These are phyloP conservation scores for Penicillium nucicola DNA, from an alignment of 495 filamentous ascomycete species.

Conservation along the genomic window DNA sequence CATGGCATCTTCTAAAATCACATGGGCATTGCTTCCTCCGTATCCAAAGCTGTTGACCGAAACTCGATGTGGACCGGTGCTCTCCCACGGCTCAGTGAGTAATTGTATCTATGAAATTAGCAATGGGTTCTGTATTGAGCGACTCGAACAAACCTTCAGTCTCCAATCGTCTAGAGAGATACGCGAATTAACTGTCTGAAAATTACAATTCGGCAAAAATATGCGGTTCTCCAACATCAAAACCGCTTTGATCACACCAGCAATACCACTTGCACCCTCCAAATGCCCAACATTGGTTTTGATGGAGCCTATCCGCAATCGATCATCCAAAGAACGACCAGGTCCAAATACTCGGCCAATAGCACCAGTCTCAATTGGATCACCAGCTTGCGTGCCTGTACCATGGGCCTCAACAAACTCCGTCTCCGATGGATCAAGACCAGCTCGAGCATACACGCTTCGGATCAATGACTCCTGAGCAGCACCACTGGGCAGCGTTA, in stretches of 20 bases:
- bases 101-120: conserved; percentile 17
- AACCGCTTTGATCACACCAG: conserved; percentile 33
- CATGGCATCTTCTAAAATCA: conserved; percentile 33
- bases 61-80: conserved; percentile 21
- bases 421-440: conserved; percentile 27
- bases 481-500: conserved; percentile 45
- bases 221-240: conserved; percentile 28
- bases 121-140: background rate
- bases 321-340: conserved; percentile 1
- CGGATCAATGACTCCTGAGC: conserved; percentile 58
- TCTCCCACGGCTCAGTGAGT: conserved; percentile 16
- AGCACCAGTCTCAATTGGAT: conserved; percentile 58
- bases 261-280: conserved; percentile 31
- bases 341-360: conserved; percentile 28
- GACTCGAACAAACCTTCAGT: conserved; percentile 15
- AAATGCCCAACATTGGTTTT: conserved; percentile 42
- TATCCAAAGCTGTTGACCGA: conserved; percentile 39
- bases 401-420: conserved; percentile 34
- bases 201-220: conserved; percentile 29
- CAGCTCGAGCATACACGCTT: conserved; percentile 45
- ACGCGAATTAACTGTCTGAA: conserved; percentile 22
- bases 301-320: conserved; percentile 26
- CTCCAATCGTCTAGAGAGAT: conserved; percentile 29
- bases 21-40: conserved; percentile 40
- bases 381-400: conserved; percentile 59